Base-by-base conservation (phyloP, 2,329 filamentous ascomycete species). In the Annulohypoxylon truncatum region DNA sequence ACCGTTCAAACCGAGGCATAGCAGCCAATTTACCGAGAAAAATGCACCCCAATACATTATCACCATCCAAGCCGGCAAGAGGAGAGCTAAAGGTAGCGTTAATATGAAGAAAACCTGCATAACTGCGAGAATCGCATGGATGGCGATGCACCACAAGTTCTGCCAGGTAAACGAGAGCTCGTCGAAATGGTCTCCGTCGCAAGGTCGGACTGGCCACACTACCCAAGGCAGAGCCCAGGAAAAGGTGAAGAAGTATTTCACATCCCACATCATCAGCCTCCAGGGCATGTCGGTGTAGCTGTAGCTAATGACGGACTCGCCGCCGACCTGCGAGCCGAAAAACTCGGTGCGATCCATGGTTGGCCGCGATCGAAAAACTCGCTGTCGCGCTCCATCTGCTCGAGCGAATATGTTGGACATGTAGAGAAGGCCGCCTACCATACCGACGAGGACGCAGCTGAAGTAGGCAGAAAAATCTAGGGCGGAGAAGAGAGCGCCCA, bases 41-140 rank as follows among this genome's bases (percentile, higher is more conserved):
- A 87, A 88, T 1, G 74, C 77, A 3, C 71, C 77, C 6, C 85
- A 71, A 4, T 75, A 78, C 0, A 78, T 42, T 0, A 72, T 73
- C 0, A 82, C 82, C 28, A 80, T 76, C 83, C 84, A 89, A 44
- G 86, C 73, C 22, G 83, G 84, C 67, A 85, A 66, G 58, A 87
- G 67, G 54, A 83, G 31, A 40, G 81, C 76, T 1, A 86, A 74
- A 0, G 89, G 86, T 2, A 93, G 73, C 0, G 83, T 82, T 0
- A 90, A 12, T 7, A 93, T 73, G 74, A 92, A 91, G 0, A 73
- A 71, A 0, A 87, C 69, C 77, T 93, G 90, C n/a, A 87, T 73
- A 9, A 90, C 56, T 28, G 84, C 74, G 2, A 93, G 82, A 40
- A 91, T 56, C 2, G 81, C 29, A 71, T 94, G 91, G 4, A 91